Conservation (phyloP, 768 basidiomycete genomes). For the Suillus subluteus region DNA sequence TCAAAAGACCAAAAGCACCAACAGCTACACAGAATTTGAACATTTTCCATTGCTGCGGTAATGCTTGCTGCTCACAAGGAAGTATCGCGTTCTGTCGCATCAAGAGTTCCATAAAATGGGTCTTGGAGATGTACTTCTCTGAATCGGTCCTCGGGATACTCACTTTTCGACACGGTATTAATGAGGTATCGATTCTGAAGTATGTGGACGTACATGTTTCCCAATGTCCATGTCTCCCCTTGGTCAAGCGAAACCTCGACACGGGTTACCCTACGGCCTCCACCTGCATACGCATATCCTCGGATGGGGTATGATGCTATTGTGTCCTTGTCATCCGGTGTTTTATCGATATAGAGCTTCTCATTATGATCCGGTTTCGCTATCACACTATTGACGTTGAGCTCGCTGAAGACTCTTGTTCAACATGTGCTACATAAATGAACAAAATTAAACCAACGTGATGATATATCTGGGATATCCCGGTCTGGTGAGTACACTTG, state of each 20-base stretch:
- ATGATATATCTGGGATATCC: constrained; percentile 33
- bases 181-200: not conserved
- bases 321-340: constrained; percentile 12
- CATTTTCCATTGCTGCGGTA: not conserved
- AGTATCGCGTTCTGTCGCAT: constrained; percentile 50
- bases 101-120: constrained; percentile 51
- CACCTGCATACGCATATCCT: constrained; percentile 68
- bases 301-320: constrained; percentile 41
- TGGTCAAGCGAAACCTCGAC: constrained; percentile 62
- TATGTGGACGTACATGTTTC: constrained; percentile 35
- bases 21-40: constrained; percentile 33
- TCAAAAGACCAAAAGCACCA: constrained; percentile 63
- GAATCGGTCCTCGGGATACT: constrained; percentile 56
- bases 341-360: constrained; percentile 27
- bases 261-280: constrained; percentile 58
- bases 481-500: constrained; percentile 3
- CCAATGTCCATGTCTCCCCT: constrained; percentile 51
- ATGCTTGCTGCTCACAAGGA: constrained; percentile 41
- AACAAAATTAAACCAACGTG: constrained; percentile 28
- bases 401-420: constrained; percentile 49
- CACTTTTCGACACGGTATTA: constrained; percentile 19
- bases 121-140: constrained; percentile 41
- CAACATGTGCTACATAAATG: constrained; percentile 11
- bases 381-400: constrained; percentile 64
- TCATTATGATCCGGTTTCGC: constrained; percentile 61